Conservation (phyloP, 176 grass and related monocot species). For the Elaeis guineensis region DNA sequence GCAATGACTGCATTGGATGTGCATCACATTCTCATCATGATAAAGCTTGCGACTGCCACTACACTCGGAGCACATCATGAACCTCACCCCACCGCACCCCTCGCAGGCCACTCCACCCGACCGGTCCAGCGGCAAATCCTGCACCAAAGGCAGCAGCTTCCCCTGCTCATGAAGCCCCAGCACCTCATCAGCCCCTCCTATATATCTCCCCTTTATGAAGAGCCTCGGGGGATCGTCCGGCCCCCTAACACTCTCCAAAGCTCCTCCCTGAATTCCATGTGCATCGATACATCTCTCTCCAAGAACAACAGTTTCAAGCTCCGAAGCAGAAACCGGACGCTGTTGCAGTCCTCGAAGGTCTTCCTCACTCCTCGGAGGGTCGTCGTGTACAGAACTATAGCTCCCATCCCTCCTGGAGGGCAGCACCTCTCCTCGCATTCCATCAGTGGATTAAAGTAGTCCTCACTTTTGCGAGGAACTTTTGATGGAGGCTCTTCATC, state of each 20-base stretch:
- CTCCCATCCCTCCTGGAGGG: constrained; percentile 36
- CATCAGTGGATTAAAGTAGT: constrained; percentile 4
- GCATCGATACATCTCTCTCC: constrained; percentile 83
- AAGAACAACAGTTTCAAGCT: constrained; percentile 48
- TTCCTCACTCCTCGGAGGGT: constrained; percentile 61
- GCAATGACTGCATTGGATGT: constrained; percentile 10
- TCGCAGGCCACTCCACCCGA: constrained; percentile 32
- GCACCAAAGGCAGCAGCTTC: constrained; percentile 36
- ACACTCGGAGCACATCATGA: constrained; percentile 60
- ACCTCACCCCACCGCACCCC: constrained; percentile 59
- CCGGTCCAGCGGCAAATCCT: constrained; percentile 9
- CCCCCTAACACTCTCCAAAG: constrained; percentile 40
- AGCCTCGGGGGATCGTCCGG: constrained; percentile 57
- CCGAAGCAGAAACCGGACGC: constrained; percentile 43
- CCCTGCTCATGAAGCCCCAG: constrained; percentile 50
- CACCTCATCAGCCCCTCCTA: constrained; percentile 79
- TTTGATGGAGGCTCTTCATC: constrained; percentile 18
- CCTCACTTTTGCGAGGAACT: constrained; percentile 6
- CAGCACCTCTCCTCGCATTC: constrained; percentile 45
- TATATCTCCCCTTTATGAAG: constrained; percentile 56
- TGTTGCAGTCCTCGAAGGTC: constrained; percentile 70
- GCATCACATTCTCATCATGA: constrained; percentile 16
- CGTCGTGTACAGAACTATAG: constrained; percentile 58
- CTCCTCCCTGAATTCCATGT: constrained; percentile 61
- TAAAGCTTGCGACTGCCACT: constrained; percentile 67